These are phyloP conservation scores for Rhizopogon sp. DNA, from an alignment of 768 basidiomycete species.

Conservation along the genomic window DNA sequence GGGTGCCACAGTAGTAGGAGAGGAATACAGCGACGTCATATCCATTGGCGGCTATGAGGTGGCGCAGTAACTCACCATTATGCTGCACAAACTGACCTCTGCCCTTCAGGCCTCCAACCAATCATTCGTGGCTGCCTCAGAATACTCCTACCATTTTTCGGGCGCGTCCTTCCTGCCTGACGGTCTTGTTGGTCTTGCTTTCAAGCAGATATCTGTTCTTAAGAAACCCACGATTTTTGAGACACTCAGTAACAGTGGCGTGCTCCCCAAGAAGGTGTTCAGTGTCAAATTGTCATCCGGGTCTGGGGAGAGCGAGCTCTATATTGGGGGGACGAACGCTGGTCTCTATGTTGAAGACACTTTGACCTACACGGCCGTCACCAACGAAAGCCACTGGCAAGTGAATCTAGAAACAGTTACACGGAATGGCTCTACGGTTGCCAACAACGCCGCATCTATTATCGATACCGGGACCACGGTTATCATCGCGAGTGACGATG, in stretches of 20 bases:
- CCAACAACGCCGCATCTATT: slow-evolving; percentile 23
- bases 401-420: slow-evolving; percentile 25
- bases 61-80: no score
- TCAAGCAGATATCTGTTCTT: slow-evolving; percentile 32
- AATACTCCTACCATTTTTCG: no score
- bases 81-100: no score
- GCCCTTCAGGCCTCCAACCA: no score
- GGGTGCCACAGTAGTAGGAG: no score
- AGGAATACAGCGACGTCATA: no score
- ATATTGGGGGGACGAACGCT: slow-evolving; percentile 48
- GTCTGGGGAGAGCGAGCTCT: slow-evolving; percentile 42
- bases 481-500: slow-evolving; percentile 20
- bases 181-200: slow-evolving; percentile 41
- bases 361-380: slow-evolving; percentile 33
- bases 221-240: slow-evolving; percentile 36
- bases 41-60: no score
- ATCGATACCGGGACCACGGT: slow-evolving; percentile 29
- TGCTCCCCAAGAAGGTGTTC: slow-evolving; percentile 34
- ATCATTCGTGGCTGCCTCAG: no score
- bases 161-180: slow-evolving; percentile 25
- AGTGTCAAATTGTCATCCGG: slow-evolving; percentile 42
- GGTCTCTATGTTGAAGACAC: slow-evolving; percentile 37
- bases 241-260: slow-evolving; percentile 34
- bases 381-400: slow-evolving; percentile 33
- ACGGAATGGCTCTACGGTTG: slow-evolving; percentile 14